Conservation (phyloP, 2,329 filamentous ascomycete species). For the Ophiostoma piceae region DNA sequence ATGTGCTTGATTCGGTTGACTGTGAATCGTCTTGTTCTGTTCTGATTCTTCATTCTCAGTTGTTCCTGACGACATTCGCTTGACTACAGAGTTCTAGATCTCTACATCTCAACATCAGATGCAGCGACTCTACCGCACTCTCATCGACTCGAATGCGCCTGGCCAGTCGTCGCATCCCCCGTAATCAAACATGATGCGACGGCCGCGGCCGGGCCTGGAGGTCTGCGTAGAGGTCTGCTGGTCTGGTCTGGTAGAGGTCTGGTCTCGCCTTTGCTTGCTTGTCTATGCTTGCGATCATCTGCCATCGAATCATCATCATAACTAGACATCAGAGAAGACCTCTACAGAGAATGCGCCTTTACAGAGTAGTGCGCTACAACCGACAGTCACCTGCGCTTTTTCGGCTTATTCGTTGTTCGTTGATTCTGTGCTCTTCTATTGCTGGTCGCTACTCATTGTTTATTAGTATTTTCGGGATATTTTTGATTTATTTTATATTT, state of each 20-base stretch:
- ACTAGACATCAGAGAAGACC: no score
- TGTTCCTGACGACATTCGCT: no score
- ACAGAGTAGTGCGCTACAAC: not conserved
- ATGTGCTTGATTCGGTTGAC: not conserved
- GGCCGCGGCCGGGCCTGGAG: slow-evolving; percentile 12
- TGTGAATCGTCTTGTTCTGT: not conserved
- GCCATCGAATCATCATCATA: not conserved
- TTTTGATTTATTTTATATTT: not conserved
- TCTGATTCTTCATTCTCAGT: not conserved
- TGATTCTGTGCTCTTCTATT: not conserved
- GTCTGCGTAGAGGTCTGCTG: no score
- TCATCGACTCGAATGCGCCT: not conserved
- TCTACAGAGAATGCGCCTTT: not conserved
- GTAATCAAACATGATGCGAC: slow-evolving; percentile 2
- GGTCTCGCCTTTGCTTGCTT: not conserved
- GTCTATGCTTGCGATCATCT: not conserved
- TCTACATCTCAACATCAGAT: no score
- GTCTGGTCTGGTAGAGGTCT: no score
- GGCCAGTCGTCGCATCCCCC: not conserved
- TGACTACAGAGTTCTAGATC: no score
- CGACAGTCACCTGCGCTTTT: slow-evolving; percentile 13
- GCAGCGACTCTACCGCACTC: no score
- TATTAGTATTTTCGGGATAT: not conserved
- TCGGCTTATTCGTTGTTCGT: not conserved
- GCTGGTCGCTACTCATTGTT: not conserved